Evolutionary conservation across 2,329 filamentous ascomycete genomes (phyloP), one percentile per base, ranked within the genome.

Genomic region (Colletotrichum plurivorum): DNA sequence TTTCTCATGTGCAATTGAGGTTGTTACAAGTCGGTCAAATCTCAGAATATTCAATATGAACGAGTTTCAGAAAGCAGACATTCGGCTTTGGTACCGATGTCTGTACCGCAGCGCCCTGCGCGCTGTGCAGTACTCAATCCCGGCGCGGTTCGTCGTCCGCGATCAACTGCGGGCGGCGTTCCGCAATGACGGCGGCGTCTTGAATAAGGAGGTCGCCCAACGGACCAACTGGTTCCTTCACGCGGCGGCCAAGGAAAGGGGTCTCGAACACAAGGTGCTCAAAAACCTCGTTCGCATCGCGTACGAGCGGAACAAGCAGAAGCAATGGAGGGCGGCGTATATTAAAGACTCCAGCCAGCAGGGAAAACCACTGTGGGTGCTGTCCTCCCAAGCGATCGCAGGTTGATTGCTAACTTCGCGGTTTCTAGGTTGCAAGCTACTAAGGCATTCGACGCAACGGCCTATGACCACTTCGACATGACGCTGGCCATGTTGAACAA

Each of bases 401-500:
- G 13, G 31, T 56, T 16, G 9, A 13, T 27, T 57, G 25, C 49
- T 69, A 36, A 69, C 62, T 55, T 6, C 10, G 39, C 15, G 39
- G 10, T 5, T n/a, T 51, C 31, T 16, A 57, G 65, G 25, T 20
- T 45, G 3, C 41, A 63, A 10, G 58, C 59, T 20, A 60, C 31
- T 41, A 71, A 71, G 48, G 52, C 73, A 46, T 70, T 75, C 49
- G 69, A 73, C 36, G 55, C 70, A 25, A 75, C 76, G 57, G 79
- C 84, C 7, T 91, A 86, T 76, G 82, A 85, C 54, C 87, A 92
- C 73, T 93, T 93, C 76, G 87, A 94, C 62, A 88, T 88, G 81
- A 93, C 91, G 8, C 77, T 95, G 55, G 85, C 84, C 18, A 93
- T 93, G 91, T 82, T 95, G 63, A 94, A 95, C 75, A 89, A 91